These are phyloP conservation scores for Sphenostylis stenocarpa DNA, from an alignment of 306 rosid species.

Conservation along the genomic window DNA sequence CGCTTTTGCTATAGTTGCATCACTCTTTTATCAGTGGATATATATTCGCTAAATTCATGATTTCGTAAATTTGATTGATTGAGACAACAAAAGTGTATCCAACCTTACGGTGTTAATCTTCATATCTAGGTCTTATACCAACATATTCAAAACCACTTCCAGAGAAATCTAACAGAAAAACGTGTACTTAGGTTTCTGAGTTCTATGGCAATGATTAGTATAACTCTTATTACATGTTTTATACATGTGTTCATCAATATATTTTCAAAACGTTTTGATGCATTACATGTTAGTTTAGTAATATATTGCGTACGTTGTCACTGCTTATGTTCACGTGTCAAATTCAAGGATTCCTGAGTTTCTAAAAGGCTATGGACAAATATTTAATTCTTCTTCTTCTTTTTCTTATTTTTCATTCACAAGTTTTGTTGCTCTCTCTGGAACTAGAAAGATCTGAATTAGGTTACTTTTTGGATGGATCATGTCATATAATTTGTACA, in stretches of 20 bases:
- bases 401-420: too few relatives aligned
- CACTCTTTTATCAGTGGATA: neutral
- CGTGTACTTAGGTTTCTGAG: neutral
- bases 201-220: neutral
- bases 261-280: too few relatives aligned
- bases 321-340: too few relatives aligned
- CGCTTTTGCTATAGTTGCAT: constrained; percentile 30
- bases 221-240: neutral
- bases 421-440: too few relatives aligned
- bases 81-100: constrained; percentile 15
- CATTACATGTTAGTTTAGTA: too few relatives aligned
- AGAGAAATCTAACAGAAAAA: neutral
- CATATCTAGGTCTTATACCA: neutral
- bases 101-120: constrained; percentile 6
- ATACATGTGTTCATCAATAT: too few relatives aligned
- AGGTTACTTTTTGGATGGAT: neutral
- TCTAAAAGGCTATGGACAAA: too few relatives aligned
- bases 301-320: too few relatives aligned
- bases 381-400: too few relatives aligned
- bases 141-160: neutral
- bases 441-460: too few relatives aligned
- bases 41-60: neutral
- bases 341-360: too few relatives aligned
- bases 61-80: neutral
- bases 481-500: neutral